Evolutionary conservation across 2,329 filamentous ascomycete genomes (phyloP).

Genomic region (Epichloe glyceriae): DNA sequence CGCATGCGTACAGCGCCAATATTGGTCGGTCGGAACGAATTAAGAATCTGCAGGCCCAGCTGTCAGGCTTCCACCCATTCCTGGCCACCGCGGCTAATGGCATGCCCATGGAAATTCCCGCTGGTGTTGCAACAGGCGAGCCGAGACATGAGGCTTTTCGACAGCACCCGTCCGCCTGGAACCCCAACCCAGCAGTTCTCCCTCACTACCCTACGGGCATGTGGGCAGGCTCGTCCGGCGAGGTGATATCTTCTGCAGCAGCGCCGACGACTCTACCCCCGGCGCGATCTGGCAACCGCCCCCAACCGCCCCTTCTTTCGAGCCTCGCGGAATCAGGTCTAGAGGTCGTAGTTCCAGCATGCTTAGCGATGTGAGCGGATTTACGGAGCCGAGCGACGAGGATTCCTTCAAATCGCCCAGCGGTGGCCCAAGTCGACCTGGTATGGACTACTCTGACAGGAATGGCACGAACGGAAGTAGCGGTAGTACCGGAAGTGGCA

Average conservation of each 20-base stretch:
- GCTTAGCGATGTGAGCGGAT: slow-evolving; percentile 54
- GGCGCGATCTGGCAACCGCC: slow-evolving; percentile 23
- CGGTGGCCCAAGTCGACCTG: slow-evolving; percentile 1
- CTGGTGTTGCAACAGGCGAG: slow-evolving; percentile 8
- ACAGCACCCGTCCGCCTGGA: slow-evolving; percentile 20
- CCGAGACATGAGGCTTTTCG: slow-evolving; percentile 8
- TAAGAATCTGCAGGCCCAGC: slow-evolving; percentile 18
- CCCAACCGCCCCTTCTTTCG: slow-evolving; percentile 23
- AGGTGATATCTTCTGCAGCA: slow-evolving; percentile 19
- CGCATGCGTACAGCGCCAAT: slow-evolving; percentile 24
- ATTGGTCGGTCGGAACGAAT: slow-evolving; percentile 18
- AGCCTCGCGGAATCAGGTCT: slow-evolving; percentile 26
- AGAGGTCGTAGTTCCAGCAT: slow-evolving; percentile 52
- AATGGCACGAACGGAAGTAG: slow-evolving; percentile 23
- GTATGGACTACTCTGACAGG: slow-evolving; percentile 3
- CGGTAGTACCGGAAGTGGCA: slow-evolving; percentile 36
- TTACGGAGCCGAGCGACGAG: slow-evolving; percentile 48
- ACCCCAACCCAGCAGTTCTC: slow-evolving; percentile 19
- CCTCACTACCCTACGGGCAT: slow-evolving; percentile 23
- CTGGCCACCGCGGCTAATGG: slow-evolving; percentile 18
- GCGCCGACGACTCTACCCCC: slow-evolving; percentile 19
- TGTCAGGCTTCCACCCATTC: slow-evolving; percentile 20
- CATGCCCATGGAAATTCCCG: slow-evolving; percentile 18
- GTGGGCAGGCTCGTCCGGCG: slow-evolving; percentile 23
- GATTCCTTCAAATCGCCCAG: slow-evolving; percentile 21